Evolutionary conservation across 2,329 filamentous ascomycete genomes (phyloP).

Genomic region (Phaeosphaeriaceae sp.): DNA sequence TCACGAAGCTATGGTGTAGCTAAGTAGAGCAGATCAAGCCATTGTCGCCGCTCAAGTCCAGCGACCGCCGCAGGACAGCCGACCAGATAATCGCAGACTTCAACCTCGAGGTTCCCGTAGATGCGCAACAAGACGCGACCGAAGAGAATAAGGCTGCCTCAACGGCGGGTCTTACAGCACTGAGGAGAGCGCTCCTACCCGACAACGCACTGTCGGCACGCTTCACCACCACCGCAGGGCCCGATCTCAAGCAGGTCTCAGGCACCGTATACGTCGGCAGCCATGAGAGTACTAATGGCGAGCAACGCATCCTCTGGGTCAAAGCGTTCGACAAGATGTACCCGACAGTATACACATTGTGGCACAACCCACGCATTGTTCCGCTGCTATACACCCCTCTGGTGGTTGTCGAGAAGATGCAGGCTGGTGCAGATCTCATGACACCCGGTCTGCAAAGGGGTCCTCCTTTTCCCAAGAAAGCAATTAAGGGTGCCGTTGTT

Average conservation of each 20-base stretch:
- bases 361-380: constrained; percentile 67
- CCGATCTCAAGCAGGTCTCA: constrained; percentile 66
- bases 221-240: constrained; percentile 70
- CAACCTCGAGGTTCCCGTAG: constrained; percentile 56
- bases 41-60: constrained; percentile 69
- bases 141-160: constrained; percentile 52
- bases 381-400: constrained; percentile 70
- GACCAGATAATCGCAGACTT: constrained; percentile 72
- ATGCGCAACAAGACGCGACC: constrained; percentile 44
- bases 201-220: constrained; percentile 68
- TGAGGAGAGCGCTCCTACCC: constrained; percentile 67
- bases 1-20: neutral
- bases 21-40: constrained; percentile 67
- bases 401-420: constrained; percentile 68
- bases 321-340: constrained; percentile 65
- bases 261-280: constrained; percentile 71
- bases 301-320: constrained; percentile 70
- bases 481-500: constrained; percentile 67
- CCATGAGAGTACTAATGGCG: constrained; percentile 58
- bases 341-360: constrained; percentile 69
- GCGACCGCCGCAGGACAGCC: constrained; percentile 70
- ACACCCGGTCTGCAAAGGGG: constrained; percentile 70
- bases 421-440: constrained; percentile 72
- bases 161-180: constrained; percentile 55
- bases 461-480: constrained; percentile 66